phyloP scores from a whole-genome alignment of 1,284 basidiomycete species.

The Cerrena zonata region DNA sequence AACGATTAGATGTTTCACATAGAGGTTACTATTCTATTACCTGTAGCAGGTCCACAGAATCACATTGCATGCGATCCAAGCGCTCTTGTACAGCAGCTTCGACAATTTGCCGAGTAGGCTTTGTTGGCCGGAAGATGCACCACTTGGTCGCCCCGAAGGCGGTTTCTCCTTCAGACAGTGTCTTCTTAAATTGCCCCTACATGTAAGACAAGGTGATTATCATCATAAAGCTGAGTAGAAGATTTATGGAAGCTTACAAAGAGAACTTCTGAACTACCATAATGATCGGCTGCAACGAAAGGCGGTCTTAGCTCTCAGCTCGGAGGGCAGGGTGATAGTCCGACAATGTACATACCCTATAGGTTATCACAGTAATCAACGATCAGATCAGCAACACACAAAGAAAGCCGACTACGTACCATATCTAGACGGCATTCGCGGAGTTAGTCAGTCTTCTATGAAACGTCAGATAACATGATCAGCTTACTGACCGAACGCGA shows the following conservation, averaged over 20 bases:
- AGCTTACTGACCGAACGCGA: constrained; percentile 57
- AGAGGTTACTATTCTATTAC: too few relatives aligned
- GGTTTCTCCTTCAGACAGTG: constrained; percentile 34
- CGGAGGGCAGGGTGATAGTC: neutral
- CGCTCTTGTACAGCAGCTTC: constrained; percentile 66
- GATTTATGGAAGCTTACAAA: constrained; percentile 47
- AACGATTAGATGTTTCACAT: neutral
- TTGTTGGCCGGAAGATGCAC: constrained; percentile 64
- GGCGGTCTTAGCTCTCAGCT: neutral
- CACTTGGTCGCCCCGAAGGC: constrained; percentile 75
- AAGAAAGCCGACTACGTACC: constrained; percentile 22
- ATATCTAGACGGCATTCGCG: constrained; percentile 28
- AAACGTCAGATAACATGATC: neutral
- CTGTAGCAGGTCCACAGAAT: constrained; percentile 66
- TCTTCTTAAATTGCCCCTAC: constrained; percentile 63
- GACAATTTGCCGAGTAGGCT: constrained; percentile 51
- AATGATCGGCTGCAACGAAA: constrained; percentile 62
- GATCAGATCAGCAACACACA: neutral
- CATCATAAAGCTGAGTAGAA: neutral
- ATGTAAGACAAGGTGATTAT: constrained; percentile 1
- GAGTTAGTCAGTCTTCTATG: neutral
- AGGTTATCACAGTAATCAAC: neutral
- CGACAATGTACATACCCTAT: constrained; percentile 15
- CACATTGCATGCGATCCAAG: constrained; percentile 45
- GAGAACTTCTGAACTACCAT: constrained; percentile 72